Percentiles rank a stretch among this genome's conserved stretches.
phyloP scores from a whole-genome alignment of 768 basidiomycete species.

The Dioszegia hungarica region DNA sequence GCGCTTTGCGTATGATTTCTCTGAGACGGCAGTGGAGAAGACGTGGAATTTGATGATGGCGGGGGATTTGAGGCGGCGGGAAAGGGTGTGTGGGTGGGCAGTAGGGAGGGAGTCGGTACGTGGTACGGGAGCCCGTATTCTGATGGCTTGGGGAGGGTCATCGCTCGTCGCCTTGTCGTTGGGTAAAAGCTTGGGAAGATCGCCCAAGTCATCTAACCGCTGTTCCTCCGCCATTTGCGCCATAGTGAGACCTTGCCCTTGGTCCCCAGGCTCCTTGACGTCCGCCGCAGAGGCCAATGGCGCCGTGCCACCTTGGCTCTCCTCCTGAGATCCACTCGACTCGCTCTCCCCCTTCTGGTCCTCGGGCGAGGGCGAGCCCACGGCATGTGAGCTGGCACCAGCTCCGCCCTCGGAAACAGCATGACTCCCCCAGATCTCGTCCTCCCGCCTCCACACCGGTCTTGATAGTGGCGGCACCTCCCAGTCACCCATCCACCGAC shows the following conservation, averaged over 20 bases:
- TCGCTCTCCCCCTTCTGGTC: no score
- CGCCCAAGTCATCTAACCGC: background rate
- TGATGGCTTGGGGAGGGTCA: no score
- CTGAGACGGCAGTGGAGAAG: slow-evolving; percentile 17
- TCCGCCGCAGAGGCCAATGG: no score
- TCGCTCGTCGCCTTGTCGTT: no score
- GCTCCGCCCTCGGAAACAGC: background rate
- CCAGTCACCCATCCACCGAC: slow-evolving; percentile 26
- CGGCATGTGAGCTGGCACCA: no score
- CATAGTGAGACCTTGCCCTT: slow-evolving; percentile 12
- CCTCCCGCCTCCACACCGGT: slow-evolving; percentile 6
- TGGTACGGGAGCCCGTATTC: no score
- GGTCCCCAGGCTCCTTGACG: slow-evolving; percentile 9
- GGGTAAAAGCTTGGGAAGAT: no score
- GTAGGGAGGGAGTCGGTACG: background rate
- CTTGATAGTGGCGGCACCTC: slow-evolving; percentile 10
- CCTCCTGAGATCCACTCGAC: no score
- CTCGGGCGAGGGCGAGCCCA: no score
- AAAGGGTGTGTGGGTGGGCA: slow-evolving; percentile 2
- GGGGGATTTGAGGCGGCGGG: slow-evolving; percentile 1
- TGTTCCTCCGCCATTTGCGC: slow-evolving; percentile 12
- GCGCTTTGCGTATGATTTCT: slow-evolving; percentile 8
- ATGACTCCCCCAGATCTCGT: background rate
- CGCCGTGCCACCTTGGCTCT: no score
- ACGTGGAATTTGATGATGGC: slow-evolving; percentile 23